Conservation (phyloP, 2,329 filamentous ascomycete species). For the Hypomyces perniciosus region DNA sequence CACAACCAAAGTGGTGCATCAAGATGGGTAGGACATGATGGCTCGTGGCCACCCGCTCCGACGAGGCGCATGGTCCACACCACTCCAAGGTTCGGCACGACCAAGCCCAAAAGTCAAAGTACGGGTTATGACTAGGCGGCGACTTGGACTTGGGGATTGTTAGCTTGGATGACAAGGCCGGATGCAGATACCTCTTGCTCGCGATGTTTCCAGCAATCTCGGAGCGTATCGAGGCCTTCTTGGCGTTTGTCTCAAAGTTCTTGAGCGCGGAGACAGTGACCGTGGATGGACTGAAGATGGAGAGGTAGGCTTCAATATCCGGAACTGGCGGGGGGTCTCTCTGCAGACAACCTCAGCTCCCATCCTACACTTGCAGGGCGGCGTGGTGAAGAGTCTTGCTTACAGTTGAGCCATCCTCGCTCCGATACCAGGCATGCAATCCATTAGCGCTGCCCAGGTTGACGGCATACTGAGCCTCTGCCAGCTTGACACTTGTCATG, state of each 20-base stretch:
- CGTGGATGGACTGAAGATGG: conserved; percentile 58
- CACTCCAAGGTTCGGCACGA: conserved; percentile 58
- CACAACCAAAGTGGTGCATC: conserved; percentile 75
- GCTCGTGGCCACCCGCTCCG: conserved; percentile 46
- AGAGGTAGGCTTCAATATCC: conserved; percentile 61
- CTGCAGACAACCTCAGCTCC: conserved; percentile 20
- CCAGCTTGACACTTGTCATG: conserved; percentile 42
- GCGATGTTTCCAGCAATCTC: conserved; percentile 51
- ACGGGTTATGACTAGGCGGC: conserved; percentile 51
- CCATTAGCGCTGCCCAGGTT: conserved; percentile 38
- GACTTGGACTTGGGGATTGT: conserved; percentile 43
- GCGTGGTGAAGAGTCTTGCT: conserved; percentile 14
- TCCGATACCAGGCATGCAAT: conserved; percentile 45
- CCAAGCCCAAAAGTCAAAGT: conserved; percentile 62
- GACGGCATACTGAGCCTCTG: conserved; percentile 43
- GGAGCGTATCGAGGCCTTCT: conserved; percentile 54
- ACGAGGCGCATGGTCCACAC: conserved; percentile 52
- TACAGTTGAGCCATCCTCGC: conserved; percentile 29
- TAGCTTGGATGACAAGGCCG: conserved; percentile 31
- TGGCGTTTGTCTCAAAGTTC: conserved; percentile 58
- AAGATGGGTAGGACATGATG: conserved; percentile 67
- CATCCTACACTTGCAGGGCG: background rate
- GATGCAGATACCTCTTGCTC: conserved; percentile 45
- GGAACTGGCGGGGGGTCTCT: conserved; percentile 43
- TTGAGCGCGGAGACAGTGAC: conserved; percentile 56